A percentile compares a stretch with the other conserved stretches of the same genome.
These are phyloP conservation scores for Xenosphaeropsis pyriputrescens DNA, from an alignment of 2,329 filamentous ascomycete species.

Conservation along the genomic window DNA sequence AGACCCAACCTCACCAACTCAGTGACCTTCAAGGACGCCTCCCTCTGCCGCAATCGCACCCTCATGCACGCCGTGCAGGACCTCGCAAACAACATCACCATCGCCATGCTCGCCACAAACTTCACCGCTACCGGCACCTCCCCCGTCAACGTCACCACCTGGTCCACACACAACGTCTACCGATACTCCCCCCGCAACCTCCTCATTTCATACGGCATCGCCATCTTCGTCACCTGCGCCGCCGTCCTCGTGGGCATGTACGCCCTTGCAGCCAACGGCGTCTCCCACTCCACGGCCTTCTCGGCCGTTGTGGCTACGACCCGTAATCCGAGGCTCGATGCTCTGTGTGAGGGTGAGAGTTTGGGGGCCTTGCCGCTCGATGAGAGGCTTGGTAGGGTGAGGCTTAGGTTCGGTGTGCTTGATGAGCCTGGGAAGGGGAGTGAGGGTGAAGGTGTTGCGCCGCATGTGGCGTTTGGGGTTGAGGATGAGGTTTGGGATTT, in stretches of 20 bases:
- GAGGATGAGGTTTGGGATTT: too few species aligned
- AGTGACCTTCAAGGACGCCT: neutral
- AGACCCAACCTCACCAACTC: neutral
- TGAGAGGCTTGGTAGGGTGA: too few species aligned
- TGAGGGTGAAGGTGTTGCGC: too few species aligned
- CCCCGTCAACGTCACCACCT: neutral
- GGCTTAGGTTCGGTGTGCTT: too few species aligned
- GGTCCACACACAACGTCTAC: slow-evolving; percentile 1
- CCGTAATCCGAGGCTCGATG: slow-evolving; percentile 4
- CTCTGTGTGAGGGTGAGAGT: too few species aligned
- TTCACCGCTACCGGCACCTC: neutral
- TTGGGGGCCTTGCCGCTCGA: too few species aligned
- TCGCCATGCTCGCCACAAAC: slow-evolving; percentile 6
- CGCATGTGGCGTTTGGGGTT: too few species aligned
- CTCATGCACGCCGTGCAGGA: slow-evolving; percentile 8
- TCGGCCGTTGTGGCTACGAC: slow-evolving; percentile 8
- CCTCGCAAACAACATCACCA: slow-evolving; percentile 10
- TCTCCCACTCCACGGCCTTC: slow-evolving; percentile 7
- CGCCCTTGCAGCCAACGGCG: slow-evolving; percentile 6
- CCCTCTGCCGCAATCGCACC: slow-evolving; percentile 7
- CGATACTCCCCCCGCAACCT: slow-evolving; percentile 1
- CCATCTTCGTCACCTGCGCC: neutral
- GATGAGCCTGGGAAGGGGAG: too few species aligned
- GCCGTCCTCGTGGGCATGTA: slow-evolving; percentile 1
- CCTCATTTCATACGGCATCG: neutral